These are phyloP conservation scores for Pleurotus platypus DNA, from an alignment of 768 basidiomycete species.

Conservation along the genomic window DNA sequence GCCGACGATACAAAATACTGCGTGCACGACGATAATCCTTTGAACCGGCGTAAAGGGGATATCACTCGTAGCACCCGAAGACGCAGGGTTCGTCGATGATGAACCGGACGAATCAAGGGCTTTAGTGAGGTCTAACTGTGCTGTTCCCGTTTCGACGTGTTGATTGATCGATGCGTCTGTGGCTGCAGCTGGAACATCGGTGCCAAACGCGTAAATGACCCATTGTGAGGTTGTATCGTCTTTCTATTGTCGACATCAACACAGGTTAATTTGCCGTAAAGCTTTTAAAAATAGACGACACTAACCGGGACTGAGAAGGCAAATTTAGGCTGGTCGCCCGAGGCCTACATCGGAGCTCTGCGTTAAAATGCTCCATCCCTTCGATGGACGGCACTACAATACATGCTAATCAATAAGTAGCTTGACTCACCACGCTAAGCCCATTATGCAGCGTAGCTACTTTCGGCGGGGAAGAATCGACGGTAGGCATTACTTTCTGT, in stretches of 20 bases:
- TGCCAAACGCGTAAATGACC: conserved; percentile 62
- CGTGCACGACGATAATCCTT: conserved; percentile 53
- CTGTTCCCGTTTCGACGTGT: conserved; percentile 42
- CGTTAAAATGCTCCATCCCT: no score
- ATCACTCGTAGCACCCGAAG: conserved; percentile 17
- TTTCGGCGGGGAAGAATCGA: conserved; percentile 50
- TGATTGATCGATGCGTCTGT: conserved; percentile 40
- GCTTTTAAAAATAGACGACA: conserved; percentile 5
- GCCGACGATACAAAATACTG: conserved; percentile 43
- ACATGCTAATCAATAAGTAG: not conserved
- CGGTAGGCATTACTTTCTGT: conserved; percentile 51
- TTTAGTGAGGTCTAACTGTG: conserved; percentile 46
- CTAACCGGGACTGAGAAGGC: conserved; percentile 50
- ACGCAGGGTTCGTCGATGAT: conserved; percentile 9
- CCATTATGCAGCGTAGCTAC: conserved; percentile 36
- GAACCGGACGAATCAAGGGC: conserved; percentile 20
- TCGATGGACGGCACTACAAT: not conserved
- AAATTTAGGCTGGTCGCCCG: conserved; percentile 39
- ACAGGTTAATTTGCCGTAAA: no score
- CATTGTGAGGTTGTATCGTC: conserved; percentile 34
- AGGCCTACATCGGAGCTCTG: conserved; percentile 23
- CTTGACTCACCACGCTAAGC: conserved; percentile 33
- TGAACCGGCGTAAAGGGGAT: conserved; percentile 43
- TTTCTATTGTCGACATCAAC: conserved; percentile 25
- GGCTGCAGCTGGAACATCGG: conserved; percentile 42